These are phyloP conservation scores for Cicer arietinum DNA, from an alignment of 306 rosid genomes.

Conservation along the genomic window DNA sequence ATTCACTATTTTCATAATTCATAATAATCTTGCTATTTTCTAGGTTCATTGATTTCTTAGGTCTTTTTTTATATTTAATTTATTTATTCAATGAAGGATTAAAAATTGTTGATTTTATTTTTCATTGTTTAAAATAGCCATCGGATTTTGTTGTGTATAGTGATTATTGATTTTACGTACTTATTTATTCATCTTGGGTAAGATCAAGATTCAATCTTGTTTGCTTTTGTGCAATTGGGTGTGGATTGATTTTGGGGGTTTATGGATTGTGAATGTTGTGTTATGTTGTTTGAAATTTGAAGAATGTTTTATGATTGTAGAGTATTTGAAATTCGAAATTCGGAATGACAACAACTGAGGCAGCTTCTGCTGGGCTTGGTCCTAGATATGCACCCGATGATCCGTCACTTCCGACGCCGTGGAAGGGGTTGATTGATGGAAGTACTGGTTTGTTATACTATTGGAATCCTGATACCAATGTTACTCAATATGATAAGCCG, in stretches of 20 bases:
- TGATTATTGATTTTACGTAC: not conserved
- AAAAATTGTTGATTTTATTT: not conserved
- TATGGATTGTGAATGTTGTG: conserved; percentile 5
- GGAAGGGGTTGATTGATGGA: conserved; percentile 98
- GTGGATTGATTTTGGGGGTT: not conserved
- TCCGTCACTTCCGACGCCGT: conserved; percentile 86
- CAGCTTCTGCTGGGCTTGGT: conserved; percentile 63
- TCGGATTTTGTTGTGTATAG: not conserved
- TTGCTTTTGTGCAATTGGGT: not conserved
- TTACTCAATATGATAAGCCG: conserved; percentile 93
- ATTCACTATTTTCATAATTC: not conserved
- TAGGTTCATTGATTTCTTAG: conserved; percentile 25
- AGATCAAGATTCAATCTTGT: not conserved
- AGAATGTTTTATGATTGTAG: conserved; percentile 39
- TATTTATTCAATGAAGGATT: not conserved
- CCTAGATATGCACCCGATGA: conserved; percentile 97
- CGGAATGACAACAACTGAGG: conserved; percentile 73
- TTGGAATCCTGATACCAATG: conserved; percentile 96
- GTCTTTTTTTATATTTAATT: not conserved
- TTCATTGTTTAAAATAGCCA: not conserved
- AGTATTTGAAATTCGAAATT: conserved; percentile 13
- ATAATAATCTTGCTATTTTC: not conserved
- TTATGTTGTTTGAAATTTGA: conserved; percentile 12
- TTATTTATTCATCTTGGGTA: not conserved
- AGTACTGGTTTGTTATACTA: conserved; percentile 78